Percentiles rank a stretch among this genome's conserved stretches.
Conservation (phyloP, 352 stramenopile species). For the Globisporangium spinosum region DNA sequence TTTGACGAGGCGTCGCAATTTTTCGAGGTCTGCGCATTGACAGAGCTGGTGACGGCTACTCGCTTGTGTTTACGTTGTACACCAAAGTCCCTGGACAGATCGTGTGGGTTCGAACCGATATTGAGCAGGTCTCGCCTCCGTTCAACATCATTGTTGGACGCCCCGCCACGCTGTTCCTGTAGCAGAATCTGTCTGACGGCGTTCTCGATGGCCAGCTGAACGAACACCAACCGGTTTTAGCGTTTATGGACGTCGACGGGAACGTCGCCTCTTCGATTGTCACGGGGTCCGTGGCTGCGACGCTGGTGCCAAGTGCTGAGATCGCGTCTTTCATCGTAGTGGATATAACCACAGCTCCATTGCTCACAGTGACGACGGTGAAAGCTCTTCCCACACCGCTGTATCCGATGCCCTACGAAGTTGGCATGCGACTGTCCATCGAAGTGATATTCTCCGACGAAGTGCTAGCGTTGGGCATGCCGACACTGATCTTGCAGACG, state of each 20-base stretch:
- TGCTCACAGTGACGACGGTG: conserved; percentile 45
- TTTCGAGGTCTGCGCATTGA: conserved; percentile 79
- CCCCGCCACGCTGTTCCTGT: conserved; percentile 43
- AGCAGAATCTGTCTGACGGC: conserved; percentile 54
- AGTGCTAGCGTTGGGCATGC: conserved; percentile 50
- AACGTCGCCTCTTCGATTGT: conserved; percentile 58
- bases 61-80: conserved; percentile 64
- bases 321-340: conserved; percentile 60
- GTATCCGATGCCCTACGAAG: conserved; percentile 56
- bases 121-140: conserved; percentile 50
- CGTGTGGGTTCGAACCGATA: conserved; percentile 38
- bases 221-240: conserved; percentile 59
- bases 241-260: conserved; percentile 55
- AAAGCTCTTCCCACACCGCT: conserved; percentile 33
- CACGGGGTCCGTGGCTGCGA: conserved; percentile 44
- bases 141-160: conserved; percentile 58
- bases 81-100: conserved; percentile 37
- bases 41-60: conserved; percentile 69
- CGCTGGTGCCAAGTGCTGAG: conserved; percentile 58
- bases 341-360: conserved; percentile 45
- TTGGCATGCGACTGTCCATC: conserved; percentile 54
- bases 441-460: conserved; percentile 81
- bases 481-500: conserved; percentile 48
- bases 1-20: conserved; percentile 50
- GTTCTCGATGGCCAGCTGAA: conserved; percentile 79